phyloP scores from a whole-genome alignment of 2,329 filamentous ascomycete species.

The Amesomyces nigricolor region DNA sequence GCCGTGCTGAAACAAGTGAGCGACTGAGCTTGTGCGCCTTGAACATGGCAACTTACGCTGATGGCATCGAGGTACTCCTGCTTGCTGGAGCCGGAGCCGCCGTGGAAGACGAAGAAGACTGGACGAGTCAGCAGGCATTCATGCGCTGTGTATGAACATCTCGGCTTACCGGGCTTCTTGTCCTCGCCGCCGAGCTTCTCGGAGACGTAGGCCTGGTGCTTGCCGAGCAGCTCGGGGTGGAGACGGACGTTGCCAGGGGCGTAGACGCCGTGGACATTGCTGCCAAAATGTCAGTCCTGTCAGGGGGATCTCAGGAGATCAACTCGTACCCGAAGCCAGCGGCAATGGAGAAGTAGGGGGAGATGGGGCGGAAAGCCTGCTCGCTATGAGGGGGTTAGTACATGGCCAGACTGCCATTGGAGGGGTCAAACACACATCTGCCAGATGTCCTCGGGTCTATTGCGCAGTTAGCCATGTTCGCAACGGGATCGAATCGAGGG shows the following conservation, averaged over 20 bases:
- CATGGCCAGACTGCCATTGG: too few relatives aligned
- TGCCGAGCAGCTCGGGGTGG: conserved; percentile 88
- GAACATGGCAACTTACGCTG: conserved; percentile 21
- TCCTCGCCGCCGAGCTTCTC: conserved; percentile 66
- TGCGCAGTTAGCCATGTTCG: background rate
- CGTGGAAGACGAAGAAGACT: conserved; percentile 99
- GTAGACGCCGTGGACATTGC: conserved; percentile 99
- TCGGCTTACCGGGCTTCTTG: conserved; percentile 64
- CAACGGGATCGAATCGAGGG: background rate
- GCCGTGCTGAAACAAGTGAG: conserved; percentile 41
- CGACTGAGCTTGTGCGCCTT: too few relatives aligned
- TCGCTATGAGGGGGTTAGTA: conserved; percentile 16
- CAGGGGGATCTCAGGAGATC: background rate
- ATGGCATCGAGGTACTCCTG: conserved; percentile 88
- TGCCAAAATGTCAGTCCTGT: background rate
- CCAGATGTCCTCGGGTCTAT: conserved; percentile 79
- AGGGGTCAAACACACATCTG: conserved; percentile 59
- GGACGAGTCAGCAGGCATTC: background rate
- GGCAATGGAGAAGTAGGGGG: conserved; percentile 94
- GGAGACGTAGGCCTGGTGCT: conserved; percentile 92
- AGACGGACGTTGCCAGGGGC: conserved; percentile 92
- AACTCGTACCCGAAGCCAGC: conserved; percentile 67
- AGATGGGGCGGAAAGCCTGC: conserved; percentile 76
- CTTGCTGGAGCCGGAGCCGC: conserved; percentile 87
- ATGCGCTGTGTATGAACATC: too few relatives aligned